Conservation (phyloP, 2,329 filamentous ascomycete species). For the Atkinsonella hypoxylon region DNA sequence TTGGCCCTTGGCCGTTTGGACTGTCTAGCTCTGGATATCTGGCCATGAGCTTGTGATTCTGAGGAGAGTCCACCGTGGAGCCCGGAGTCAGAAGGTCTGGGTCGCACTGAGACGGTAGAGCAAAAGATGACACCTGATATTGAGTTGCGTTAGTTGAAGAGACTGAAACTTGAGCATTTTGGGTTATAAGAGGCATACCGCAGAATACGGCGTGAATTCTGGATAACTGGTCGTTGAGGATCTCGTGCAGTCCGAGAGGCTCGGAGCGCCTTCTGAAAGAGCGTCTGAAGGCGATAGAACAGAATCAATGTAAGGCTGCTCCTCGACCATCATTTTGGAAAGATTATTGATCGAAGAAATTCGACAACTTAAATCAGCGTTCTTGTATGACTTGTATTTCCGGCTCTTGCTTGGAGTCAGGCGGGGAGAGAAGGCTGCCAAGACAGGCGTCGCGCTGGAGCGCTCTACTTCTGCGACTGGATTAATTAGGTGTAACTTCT, state of each 20-base stretch:
- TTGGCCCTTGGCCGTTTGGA: constrained; percentile 30
- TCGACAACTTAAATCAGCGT: background rate
- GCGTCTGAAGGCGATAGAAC: constrained; percentile 20
- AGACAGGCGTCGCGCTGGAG: too few relatives aligned
- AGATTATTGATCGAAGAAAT: constrained; percentile 1
- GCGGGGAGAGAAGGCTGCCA: too few relatives aligned
- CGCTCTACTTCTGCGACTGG: too few relatives aligned
- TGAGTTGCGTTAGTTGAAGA: background rate
- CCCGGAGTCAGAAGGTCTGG: constrained; percentile 37
- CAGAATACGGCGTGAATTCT: constrained; percentile 19
- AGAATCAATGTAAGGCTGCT: constrained; percentile 22
- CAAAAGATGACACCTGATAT: constrained; percentile 19
- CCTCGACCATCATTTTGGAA: constrained; percentile 22
- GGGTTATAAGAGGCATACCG: constrained; percentile 15
- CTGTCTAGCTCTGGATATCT: constrained; percentile 26
- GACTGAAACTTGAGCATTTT: background rate
- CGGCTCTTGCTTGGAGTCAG: too few relatives aligned
- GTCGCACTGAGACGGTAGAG: constrained; percentile 26
- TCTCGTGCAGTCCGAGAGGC: constrained; percentile 15
- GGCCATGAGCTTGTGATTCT: constrained; percentile 29
- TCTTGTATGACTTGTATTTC: too few relatives aligned
- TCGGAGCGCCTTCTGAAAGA: constrained; percentile 16
- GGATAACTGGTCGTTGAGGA: constrained; percentile 17
- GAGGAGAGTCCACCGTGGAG: constrained; percentile 37
- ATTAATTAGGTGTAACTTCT: background rate